A percentile compares a stretch with the other conserved stretches of the same genome.
Evolutionary conservation across 1,139 yeast species (phyloP).

Genomic region (Yamadazyma trypodendri): DNA sequence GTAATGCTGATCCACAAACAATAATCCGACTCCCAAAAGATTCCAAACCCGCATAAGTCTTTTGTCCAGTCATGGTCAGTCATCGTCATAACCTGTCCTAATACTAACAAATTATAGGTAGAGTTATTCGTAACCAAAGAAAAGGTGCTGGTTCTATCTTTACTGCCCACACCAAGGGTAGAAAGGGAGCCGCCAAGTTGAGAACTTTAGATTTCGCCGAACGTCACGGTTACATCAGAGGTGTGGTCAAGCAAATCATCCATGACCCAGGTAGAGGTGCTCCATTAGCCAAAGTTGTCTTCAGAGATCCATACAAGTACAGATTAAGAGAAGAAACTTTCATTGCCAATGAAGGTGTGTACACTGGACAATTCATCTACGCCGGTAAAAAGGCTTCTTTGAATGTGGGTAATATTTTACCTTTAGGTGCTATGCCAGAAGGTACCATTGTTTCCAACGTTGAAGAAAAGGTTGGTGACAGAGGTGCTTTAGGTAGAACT

Average conservation of each 20-base stretch:
- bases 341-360: conserved; percentile 99
- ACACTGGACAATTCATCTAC: conserved; percentile 98
- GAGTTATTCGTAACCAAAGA: conserved; percentile 99
- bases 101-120: conserved; percentile 52
- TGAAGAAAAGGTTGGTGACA: conserved; percentile 99
- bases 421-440: conserved; percentile 97
- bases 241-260: conserved; percentile 93
- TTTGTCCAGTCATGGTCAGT: too few relatives aligned
- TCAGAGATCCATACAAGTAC: conserved; percentile 99
- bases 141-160: conserved; percentile 99
- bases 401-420: conserved; percentile 96
- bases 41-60: too few relatives aligned
- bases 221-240: conserved; percentile 98
- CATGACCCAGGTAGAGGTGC: conserved; percentile 99
- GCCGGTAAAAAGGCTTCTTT: conserved; percentile 99
- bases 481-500: conserved; percentile 99
- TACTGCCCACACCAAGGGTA: conserved; percentile 98
- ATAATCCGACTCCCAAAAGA: too few relatives aligned
- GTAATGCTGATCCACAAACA: too few relatives aligned
- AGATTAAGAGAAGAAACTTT: conserved; percentile 97
- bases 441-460: conserved; percentile 99
- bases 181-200: conserved; percentile 99
- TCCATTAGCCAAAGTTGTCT: conserved; percentile 94
- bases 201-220: conserved; percentile 97
- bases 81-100: too few relatives aligned